A percentile compares a stretch with the other conserved stretches of the same genome.
These are phyloP conservation scores for Isoetes engelmannii DNA, from an alignment of 83 land plant species.

Conservation along the genomic window DNA sequence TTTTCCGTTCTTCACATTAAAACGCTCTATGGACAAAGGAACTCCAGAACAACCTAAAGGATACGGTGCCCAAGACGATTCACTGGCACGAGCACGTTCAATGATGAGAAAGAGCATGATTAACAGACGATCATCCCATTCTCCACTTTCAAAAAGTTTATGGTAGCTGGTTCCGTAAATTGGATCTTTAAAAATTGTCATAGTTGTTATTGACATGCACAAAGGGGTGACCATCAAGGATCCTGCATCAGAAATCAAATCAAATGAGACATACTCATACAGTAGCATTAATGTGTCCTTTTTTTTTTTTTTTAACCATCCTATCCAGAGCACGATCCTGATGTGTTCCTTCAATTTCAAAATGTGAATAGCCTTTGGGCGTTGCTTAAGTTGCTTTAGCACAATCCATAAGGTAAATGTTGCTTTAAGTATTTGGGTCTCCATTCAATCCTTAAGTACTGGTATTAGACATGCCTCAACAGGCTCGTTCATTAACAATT, in stretches of 20 bases:
- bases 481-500: no score
- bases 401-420: no score
- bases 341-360: no score
- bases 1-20: no score
- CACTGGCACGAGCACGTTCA: slow-evolving; percentile 53
- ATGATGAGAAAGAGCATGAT: slow-evolving; percentile 68
- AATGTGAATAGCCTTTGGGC: no score
- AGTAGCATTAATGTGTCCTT: no score
- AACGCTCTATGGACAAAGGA: neutral
- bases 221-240: slow-evolving; percentile 72
- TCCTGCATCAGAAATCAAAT: slow-evolving; percentile 30
- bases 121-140: slow-evolving; percentile 76
- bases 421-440: no score
- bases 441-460: no score
- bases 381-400: no score
- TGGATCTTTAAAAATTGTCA: slow-evolving; percentile 80
- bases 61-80: slow-evolving; percentile 89
- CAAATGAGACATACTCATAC: neutral
- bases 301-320: no score
- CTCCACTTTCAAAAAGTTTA: slow-evolving; percentile 60
- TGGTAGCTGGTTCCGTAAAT: slow-evolving; percentile 53
- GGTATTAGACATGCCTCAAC: no score
- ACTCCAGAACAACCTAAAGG: slow-evolving; percentile 12
- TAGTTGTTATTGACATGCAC: slow-evolving; percentile 73
- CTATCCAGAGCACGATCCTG: no score